These are phyloP conservation scores for Boletus semigastroideus DNA, from an alignment of 1,284 basidiomycete species.

Conservation along the genomic window DNA sequence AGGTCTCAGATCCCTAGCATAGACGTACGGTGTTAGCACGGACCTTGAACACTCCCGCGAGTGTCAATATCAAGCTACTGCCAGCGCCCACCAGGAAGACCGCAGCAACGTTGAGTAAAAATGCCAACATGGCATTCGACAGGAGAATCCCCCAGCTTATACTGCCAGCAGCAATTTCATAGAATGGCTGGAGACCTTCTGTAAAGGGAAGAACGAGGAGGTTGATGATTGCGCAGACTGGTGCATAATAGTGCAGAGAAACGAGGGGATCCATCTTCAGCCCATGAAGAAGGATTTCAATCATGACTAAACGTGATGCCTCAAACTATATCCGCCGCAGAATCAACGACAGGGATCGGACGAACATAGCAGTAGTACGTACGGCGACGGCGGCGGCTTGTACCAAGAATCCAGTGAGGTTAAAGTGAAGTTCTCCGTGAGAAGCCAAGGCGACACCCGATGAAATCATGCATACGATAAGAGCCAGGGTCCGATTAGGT, in stretches of 20 bases:
- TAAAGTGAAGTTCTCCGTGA: constrained; percentile 85
- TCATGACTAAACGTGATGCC: constrained; percentile 92
- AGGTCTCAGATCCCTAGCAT: neutral
- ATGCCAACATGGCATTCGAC: constrained; percentile 86
- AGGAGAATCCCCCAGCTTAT: constrained; percentile 80
- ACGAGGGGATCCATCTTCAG: constrained; percentile 97
- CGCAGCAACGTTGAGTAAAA: constrained; percentile 89
- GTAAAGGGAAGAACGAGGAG: constrained; percentile 82
- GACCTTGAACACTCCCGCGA: constrained; percentile 94
- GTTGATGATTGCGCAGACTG: constrained; percentile 94
- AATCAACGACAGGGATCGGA: neutral
- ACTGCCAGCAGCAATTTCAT: constrained; percentile 34
- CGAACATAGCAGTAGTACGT: constrained; percentile 31
- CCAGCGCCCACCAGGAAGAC: constrained; percentile 93
- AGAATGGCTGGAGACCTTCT: constrained; percentile 89
- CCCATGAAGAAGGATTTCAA: constrained; percentile 92
- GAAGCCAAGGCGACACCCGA: constrained; percentile 86
- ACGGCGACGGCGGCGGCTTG: constrained; percentile 81
- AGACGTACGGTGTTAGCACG: constrained; percentile 13
- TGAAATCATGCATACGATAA: constrained; percentile 93
- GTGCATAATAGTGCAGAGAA: constrained; percentile 94
- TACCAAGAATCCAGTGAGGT: constrained; percentile 83
- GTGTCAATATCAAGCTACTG: constrained; percentile 85
- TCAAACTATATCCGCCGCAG: constrained; percentile 59
- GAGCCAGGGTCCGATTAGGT: constrained; percentile 74